These are phyloP conservation scores for Pyrenula aspistea DNA, from an alignment of 495 filamentous ascomycete species.

Conservation along the genomic window DNA sequence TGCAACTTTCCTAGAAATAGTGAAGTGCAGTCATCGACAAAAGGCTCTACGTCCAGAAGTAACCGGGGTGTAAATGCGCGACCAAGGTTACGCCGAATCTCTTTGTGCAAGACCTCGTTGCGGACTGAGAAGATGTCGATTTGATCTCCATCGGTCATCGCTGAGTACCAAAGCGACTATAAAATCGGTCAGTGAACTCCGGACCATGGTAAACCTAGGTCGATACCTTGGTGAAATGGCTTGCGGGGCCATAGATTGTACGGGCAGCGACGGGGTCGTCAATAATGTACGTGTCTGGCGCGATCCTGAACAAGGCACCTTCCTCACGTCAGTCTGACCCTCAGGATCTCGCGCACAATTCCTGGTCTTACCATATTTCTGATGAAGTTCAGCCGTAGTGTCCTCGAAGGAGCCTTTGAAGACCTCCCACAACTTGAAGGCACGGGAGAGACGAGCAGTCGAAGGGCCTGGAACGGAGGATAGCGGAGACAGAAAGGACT, in stretches of 20 bases:
- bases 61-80: not conserved
- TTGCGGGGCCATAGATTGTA: slow-evolving; percentile 30
- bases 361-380: not conserved
- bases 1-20: slow-evolving; percentile 30
- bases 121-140: not conserved
- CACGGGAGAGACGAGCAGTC: not conserved
- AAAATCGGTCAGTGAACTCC: not conserved
- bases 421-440: not conserved
- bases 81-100: not conserved
- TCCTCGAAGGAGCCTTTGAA: not conserved
- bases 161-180: not conserved
- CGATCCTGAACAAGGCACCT: slow-evolving; percentile 28
- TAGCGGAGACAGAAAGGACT: not conserved
- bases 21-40: slow-evolving; percentile 38
- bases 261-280: slow-evolving; percentile 27
- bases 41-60: slow-evolving; percentile 36
- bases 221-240: slow-evolving; percentile 27
- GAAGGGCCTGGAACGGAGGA: not conserved
- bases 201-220: slow-evolving; percentile 19
- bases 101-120: not conserved
- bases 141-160: not conserved
- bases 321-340: no score
- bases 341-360: no score
- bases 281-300: slow-evolving; percentile 38
- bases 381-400: not conserved